Percentiles rank a stretch among this genome's conserved stretches.
phyloP scores from a whole-genome alignment of 257 asterid species.

The Gynochthodes officinalis region DNA sequence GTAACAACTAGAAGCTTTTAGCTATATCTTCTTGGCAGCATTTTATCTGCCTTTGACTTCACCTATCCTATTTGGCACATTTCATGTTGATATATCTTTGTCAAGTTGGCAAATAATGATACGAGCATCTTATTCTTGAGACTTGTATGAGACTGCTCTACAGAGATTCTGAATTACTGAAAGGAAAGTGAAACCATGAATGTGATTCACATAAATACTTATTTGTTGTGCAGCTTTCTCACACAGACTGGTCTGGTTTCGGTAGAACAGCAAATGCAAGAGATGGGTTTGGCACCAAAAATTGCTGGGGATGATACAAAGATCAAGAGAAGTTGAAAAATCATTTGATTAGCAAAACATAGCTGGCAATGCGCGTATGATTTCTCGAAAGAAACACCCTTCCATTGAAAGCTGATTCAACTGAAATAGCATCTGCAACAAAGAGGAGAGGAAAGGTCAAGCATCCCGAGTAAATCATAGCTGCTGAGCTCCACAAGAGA shows the following conservation, averaged over 20 bases:
- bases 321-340: constrained; percentile 47
- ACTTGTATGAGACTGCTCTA: neutral
- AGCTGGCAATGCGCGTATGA: constrained; percentile 16
- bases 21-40: neutral
- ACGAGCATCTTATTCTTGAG: neutral
- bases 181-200: neutral
- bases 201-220: neutral
- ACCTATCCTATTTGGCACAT: neutral
- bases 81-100: too few species aligned
- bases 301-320: constrained; percentile 27
- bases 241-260: constrained; percentile 87
- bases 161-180: too few species aligned
- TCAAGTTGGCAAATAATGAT: neutral
- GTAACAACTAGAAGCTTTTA: neutral
- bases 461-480: constrained; percentile 1
- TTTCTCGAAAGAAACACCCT: constrained; percentile 5
- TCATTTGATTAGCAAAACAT: constrained; percentile 11
- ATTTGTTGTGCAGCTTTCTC: constrained; percentile 54
- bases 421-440: neutral
- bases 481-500: constrained; percentile 2
- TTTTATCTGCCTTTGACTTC: neutral
- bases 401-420: constrained; percentile 1
- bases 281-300: constrained; percentile 62
- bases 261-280: constrained; percentile 78
- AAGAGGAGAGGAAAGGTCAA: constrained; percentile 8